Evolutionary conservation across 176 grass and related monocot genomes (phyloP), one percentile per base, ranked within the genome.

Genomic region (Sorghum bicolor): DNA sequence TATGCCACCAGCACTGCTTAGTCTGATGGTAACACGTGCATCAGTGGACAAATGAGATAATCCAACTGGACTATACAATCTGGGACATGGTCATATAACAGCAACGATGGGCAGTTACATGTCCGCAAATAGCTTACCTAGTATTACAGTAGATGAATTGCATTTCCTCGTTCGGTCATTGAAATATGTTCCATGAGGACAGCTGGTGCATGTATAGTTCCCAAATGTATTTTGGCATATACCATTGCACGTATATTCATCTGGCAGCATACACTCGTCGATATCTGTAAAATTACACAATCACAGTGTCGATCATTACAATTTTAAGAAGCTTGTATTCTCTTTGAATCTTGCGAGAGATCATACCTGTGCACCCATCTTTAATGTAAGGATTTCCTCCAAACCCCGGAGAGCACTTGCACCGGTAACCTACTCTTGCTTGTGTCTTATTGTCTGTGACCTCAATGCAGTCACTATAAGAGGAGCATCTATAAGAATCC

Each of bases 191-290:
- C 83, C 83, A 4, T 0, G 74, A 22, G 75, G 83, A 44, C 83
- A 85, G 19, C 11, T 2, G 1, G 26, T 33, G 65, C 83, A 85
- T 60, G 75, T 20, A 70, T 70, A 85, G 52, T 38, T 38, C 22
- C 83, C 83, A 10, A 61, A 10, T n/a, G 25, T 71, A 71, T 85
- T 79, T 5, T 71, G 28, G 31, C 83, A 85, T 2, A 85, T 62
- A 3, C 83, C 83, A 63, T 48, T 28, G 8, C 66, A 85, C 3
- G 6, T 20, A 26, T 71, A 71, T 63, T 12, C 71, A 79, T 79
- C 65, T 11, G 65, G 66, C 20, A 72, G 66, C 28, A 28, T 0
- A 9, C 83, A 85, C 75, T 85, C 83, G 37, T 85, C 3, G 9
- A 85, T 62, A 62, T 85, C 83, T 85, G 48, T 37, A 62, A 71